Evolutionary conservation across 2,329 filamentous ascomycete species (phyloP).

Genomic region (Aspergillus sp.): DNA sequence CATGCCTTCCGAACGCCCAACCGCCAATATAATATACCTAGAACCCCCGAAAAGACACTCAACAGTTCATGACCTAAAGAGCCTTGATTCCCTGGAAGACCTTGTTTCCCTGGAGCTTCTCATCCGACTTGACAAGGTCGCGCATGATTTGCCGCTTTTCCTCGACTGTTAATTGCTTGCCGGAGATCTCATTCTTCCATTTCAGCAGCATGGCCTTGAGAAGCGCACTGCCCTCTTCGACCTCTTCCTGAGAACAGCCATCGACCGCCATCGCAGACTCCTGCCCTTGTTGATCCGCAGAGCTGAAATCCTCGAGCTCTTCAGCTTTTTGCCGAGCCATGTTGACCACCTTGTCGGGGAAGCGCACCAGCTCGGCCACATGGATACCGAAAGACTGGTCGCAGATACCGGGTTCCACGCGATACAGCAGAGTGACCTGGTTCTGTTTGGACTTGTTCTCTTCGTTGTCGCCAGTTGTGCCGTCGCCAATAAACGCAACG

Average conservation of each 20-base stretch:
- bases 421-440: slow-evolving; percentile 94
- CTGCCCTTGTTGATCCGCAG: slow-evolving; percentile 47
- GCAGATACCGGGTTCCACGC: slow-evolving; percentile 91
- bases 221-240: slow-evolving; percentile 81
- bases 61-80: slow-evolving; percentile 28
- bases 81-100: slow-evolving; percentile 50
- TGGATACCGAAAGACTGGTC: slow-evolving; percentile 99
- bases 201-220: slow-evolving; percentile 78
- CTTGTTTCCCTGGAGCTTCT: slow-evolving; percentile 60
- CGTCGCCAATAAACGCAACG: slow-evolving; percentile 79
- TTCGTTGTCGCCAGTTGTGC: slow-evolving; percentile 44
- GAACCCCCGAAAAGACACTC: neutral
- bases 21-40: neutral
- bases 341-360: slow-evolving; percentile 93
- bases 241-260: slow-evolving; percentile 74
- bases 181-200: slow-evolving; percentile 74
- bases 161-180: slow-evolving; percentile 61
- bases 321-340: slow-evolving; percentile 99
- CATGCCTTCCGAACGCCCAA: neutral
- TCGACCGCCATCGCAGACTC: slow-evolving; percentile 31
- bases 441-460: slow-evolving; percentile 57
- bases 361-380: slow-evolving; percentile 92
- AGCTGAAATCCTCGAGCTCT: slow-evolving; percentile 86
- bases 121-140: slow-evolving; percentile 73
- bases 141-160: slow-evolving; percentile 77